Evolutionary conservation across 2,329 filamentous ascomycete species (phyloP).

Genomic region (Fulvia fulva): DNA sequence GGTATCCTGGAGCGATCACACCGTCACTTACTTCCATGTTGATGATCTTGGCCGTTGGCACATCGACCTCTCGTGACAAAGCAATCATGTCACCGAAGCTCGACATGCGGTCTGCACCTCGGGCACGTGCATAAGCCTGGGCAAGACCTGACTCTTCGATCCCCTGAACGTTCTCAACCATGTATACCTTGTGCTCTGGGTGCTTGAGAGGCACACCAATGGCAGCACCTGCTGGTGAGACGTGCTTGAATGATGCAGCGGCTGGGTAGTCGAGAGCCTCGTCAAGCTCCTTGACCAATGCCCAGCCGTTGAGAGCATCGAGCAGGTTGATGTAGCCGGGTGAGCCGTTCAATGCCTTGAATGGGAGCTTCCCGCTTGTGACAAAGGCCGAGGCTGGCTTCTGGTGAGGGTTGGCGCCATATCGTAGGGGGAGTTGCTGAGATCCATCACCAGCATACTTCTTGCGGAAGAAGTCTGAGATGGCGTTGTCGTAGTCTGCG

Average conservation of each 20-base stretch:
- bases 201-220: constrained; percentile 83
- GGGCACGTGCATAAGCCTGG: constrained; percentile 91
- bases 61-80: constrained; percentile 83
- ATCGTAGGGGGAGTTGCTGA: constrained; percentile 82
- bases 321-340: constrained; percentile 97
- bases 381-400: constrained; percentile 88
- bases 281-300: constrained; percentile 93
- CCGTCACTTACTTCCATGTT: constrained; percentile 96
- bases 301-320: constrained; percentile 95
- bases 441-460: constrained; percentile 83
- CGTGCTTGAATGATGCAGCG: constrained; percentile 98
- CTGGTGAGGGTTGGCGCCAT: constrained; percentile 96
- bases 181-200: constrained; percentile 94
- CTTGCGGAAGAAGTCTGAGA: constrained; percentile 95
- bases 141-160: constrained; percentile 82
- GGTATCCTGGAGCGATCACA: constrained; percentile 86
- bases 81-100: constrained; percentile 97
- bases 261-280: constrained; percentile 81
- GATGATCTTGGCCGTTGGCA: constrained; percentile 94
- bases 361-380: constrained; percentile 71
- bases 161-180: constrained; percentile 91
- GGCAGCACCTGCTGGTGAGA: constrained; percentile 91
- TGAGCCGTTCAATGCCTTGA: constrained; percentile 84
- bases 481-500: constrained; percentile 91
- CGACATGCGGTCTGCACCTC: constrained; percentile 96